These are phyloP conservation scores for Fusarium sp. DNA, from an alignment of 2,329 filamentous ascomycete genomes.

Conservation along the genomic window DNA sequence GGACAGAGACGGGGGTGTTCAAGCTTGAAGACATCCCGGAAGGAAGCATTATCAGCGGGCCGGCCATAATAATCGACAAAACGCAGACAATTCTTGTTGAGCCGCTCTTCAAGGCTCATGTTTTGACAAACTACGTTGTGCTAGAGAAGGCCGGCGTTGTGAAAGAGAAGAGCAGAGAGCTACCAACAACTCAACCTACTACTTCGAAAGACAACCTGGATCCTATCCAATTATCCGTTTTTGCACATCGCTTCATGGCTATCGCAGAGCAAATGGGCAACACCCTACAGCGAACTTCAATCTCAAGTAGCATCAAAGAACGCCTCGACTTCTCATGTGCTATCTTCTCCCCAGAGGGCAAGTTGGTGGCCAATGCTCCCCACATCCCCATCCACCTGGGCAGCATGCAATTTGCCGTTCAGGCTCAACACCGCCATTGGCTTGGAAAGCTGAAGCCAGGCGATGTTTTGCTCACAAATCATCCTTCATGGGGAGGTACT, in stretches of 20 bases:
- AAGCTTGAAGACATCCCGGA: constrained; percentile 10
- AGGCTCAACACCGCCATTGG: constrained; percentile 56
- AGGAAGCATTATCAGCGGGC: constrained; percentile 44
- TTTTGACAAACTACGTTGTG: constrained; percentile 52
- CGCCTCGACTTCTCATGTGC: constrained; percentile 62
- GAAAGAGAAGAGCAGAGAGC: neutral
- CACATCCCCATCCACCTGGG: constrained; percentile 60
- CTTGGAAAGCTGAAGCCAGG: constrained; percentile 53
- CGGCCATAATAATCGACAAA: constrained; percentile 52
- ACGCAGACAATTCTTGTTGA: constrained; percentile 53
- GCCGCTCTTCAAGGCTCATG: constrained; percentile 47
- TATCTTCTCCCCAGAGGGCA: constrained; percentile 58
- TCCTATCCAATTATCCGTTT: constrained; percentile 69
- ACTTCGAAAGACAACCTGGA: constrained; percentile 49
- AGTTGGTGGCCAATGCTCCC: constrained; percentile 54
- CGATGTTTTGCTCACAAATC: constrained; percentile 59
- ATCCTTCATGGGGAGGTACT: constrained; percentile 57
- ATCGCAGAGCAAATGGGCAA: constrained; percentile 73
- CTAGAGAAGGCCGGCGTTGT: constrained; percentile 42
- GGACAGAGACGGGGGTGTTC: constrained; percentile 23
- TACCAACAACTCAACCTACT: neutral
- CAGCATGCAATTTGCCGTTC: constrained; percentile 60
- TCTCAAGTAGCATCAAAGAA: constrained; percentile 65
- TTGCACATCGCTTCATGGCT: constrained; percentile 71
- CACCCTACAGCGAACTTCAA: constrained; percentile 69